Conservation (phyloP, 345 rosid genomes). For the Boechera retrofracta region DNA sequence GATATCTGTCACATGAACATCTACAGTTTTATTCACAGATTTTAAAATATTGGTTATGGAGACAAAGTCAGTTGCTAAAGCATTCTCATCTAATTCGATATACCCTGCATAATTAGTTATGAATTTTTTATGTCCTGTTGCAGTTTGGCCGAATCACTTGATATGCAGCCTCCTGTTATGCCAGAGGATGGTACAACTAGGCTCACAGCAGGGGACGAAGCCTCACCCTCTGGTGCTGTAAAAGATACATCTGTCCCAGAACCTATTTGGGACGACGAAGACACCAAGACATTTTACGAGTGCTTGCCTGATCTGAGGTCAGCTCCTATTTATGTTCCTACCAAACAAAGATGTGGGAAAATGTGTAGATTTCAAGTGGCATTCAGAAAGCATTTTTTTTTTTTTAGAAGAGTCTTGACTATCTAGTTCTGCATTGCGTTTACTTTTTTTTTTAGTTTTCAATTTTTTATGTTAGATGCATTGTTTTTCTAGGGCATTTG, state of each 20-base stretch:
- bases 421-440: slow-evolving; percentile 27
- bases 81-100: slow-evolving; percentile 23
- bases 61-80: slow-evolving; percentile 15
- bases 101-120: not conserved
- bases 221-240: slow-evolving; percentile 66
- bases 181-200: slow-evolving; percentile 98
- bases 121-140: slow-evolving; percentile 12
- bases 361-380: slow-evolving; percentile 21
- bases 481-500: slow-evolving; percentile 82
- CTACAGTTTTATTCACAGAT: slow-evolving; percentile 9
- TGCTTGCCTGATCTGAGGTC: slow-evolving; percentile 97
- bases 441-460: slow-evolving; percentile 12
- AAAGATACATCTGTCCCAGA: slow-evolving; percentile 80
- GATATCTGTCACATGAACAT: slow-evolving; percentile 12
- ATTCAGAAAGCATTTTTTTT: slow-evolving; percentile 12
- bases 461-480: slow-evolving; percentile 12
- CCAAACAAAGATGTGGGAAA: slow-evolving; percentile 26
- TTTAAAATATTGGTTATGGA: slow-evolving; percentile 8
- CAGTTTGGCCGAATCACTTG: slow-evolving; percentile 97
- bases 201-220: slow-evolving; percentile 85
- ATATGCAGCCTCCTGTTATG: slow-evolving; percentile 98
- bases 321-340: slow-evolving; percentile 40
- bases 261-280: slow-evolving; percentile 98
- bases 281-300: slow-evolving; percentile 95
- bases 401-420: slow-evolving; percentile 19